These are phyloP conservation scores for Lobosporangium transversale DNA, from an alignment of 192 early-diverging fungal species.

Conservation along the genomic window DNA sequence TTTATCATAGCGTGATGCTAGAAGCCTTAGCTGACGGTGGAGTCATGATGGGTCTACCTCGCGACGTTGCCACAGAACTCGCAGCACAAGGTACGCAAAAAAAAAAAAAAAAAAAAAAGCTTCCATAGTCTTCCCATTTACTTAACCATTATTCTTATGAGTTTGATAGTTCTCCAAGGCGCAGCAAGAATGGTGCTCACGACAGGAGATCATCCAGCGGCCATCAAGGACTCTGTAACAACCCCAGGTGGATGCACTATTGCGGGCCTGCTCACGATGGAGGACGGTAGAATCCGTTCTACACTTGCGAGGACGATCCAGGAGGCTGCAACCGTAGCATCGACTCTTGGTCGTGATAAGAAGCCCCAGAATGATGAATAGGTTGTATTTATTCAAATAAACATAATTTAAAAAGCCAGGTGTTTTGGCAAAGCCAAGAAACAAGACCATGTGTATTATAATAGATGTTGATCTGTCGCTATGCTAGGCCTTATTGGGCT, in stretches of 20 bases:
- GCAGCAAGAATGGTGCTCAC: slow-evolving; percentile 63
- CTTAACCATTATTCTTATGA: too few species aligned
- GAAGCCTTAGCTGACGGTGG: slow-evolving; percentile 67
- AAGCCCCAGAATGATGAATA: too few species aligned
- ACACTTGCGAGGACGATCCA: slow-evolving; percentile 65
- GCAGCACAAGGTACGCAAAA: slow-evolving; percentile 59
- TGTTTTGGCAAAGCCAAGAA: neutral
- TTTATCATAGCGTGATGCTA: slow-evolving; percentile 56
- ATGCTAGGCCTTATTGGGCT: too few species aligned
- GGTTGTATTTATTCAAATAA: neutral
- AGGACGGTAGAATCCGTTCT: slow-evolving; percentile 65
- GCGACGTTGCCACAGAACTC: slow-evolving; percentile 62
- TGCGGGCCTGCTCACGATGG: slow-evolving; percentile 65
- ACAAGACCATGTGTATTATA: too few species aligned
- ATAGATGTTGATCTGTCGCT: too few species aligned
- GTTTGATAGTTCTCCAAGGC: slow-evolving; percentile 60
- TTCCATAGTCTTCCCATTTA: neutral
- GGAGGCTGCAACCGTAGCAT: slow-evolving; percentile 62
- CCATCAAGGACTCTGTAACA: slow-evolving; percentile 65
- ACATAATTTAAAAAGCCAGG: neutral
- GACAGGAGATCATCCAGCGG: slow-evolving; percentile 62
- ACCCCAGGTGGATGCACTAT: slow-evolving; percentile 67
- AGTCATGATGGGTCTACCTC: slow-evolving; percentile 67
- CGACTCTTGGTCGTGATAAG: slow-evolving; percentile 57
- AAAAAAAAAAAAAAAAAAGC: neutral